These are phyloP conservation scores for Xerocomellus amylosporus DNA, from an alignment of 768 basidiomycete genomes.

Conservation along the genomic window DNA sequence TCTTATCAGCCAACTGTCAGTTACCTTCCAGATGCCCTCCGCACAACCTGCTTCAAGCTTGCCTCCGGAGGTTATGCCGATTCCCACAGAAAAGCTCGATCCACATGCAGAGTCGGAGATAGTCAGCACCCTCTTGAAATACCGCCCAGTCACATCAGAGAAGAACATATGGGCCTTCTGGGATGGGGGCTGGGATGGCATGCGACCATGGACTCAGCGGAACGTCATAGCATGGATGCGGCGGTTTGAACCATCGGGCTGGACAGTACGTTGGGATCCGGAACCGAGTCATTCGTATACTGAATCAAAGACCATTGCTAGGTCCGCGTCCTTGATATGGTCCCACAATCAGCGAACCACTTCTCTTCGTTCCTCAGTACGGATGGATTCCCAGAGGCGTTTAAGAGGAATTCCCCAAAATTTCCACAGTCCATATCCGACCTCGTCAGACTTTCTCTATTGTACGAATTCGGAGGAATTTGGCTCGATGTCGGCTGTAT, in stretches of 20 bases:
- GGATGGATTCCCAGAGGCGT: background rate
- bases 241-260: conserved; percentile 1
- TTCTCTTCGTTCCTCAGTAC: background rate
- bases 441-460: background rate
- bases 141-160: background rate
- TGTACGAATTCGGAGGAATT: conserved; percentile 2
- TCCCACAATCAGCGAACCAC: background rate
- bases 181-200: background rate
- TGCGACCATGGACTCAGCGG: conserved; percentile 1
- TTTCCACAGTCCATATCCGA: background rate
- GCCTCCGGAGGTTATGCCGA: background rate
- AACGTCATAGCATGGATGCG: conserved; percentile 1
- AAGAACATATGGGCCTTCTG: conserved; percentile 4
- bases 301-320: background rate
- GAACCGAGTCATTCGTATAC: background rate
- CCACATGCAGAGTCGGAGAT: background rate
- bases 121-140: background rate
- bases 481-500: conserved; percentile 7
- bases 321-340: conserved; percentile 1
- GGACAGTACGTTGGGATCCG: background rate
- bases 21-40: background rate
- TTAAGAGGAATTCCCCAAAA: background rate
- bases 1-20: background rate
- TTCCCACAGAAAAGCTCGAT: background rate
- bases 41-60: background rate